These are phyloP conservation scores for Curvularia sp. DNA, from an alignment of 2,329 filamentous ascomycete genomes.

Conservation along the genomic window DNA sequence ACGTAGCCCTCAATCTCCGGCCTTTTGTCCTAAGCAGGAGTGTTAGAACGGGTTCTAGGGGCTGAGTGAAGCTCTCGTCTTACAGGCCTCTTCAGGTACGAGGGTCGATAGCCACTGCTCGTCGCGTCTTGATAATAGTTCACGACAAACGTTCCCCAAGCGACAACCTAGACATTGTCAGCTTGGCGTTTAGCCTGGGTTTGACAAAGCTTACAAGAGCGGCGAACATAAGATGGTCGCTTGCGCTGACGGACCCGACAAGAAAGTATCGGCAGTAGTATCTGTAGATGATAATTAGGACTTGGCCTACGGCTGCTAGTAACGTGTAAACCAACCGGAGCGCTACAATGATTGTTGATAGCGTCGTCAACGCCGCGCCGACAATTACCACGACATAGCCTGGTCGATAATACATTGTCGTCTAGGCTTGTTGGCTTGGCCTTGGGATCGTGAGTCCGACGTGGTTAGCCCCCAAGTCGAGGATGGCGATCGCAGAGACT, in stretches of 20 bases:
- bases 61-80: not conserved
- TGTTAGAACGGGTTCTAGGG: constrained; percentile 13
- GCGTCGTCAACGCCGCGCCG: constrained; percentile 42
- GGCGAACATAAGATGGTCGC: constrained; percentile 46
- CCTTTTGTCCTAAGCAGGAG: constrained; percentile 34
- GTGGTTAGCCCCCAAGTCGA: constrained; percentile 2
- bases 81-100: constrained; percentile 39
- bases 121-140: constrained; percentile 47
- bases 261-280: constrained; percentile 47
- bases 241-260: constrained; percentile 39
- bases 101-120: constrained; percentile 36
- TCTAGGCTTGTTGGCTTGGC: not conserved
- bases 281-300: constrained; percentile 24
- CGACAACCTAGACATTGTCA: constrained; percentile 37
- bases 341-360: constrained; percentile 44
- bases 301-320: not conserved
- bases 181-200: not conserved
- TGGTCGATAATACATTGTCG: constrained; percentile 40
- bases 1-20: constrained; percentile 32
- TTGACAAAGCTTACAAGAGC: constrained; percentile 35
- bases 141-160: constrained; percentile 47
- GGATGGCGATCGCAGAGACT: constrained; percentile 7
- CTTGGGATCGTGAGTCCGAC: not conserved
- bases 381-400: constrained; percentile 47
- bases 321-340: constrained; percentile 35